Evolutionary conservation across 1,139 yeast genomes (phyloP).

Genomic region (Geotrichum phurueaensis): DNA sequence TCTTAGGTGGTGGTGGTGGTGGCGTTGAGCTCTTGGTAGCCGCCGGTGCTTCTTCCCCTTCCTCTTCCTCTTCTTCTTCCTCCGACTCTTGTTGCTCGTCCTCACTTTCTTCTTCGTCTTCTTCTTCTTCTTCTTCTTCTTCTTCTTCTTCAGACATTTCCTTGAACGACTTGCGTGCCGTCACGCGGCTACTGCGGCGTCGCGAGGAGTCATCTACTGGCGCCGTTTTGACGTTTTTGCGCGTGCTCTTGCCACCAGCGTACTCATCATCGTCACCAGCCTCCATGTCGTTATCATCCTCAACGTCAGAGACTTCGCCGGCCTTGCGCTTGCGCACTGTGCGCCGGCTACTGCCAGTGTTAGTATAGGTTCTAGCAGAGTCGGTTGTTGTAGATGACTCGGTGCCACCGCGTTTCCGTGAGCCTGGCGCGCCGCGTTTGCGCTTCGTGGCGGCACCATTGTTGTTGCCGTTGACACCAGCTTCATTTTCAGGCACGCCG

Average conservation of each 20-base stretch:
- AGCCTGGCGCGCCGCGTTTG: neutral
- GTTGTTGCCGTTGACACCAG: neutral
- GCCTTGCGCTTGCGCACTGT: no score
- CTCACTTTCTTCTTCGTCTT: neutral
- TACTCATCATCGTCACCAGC: slow-evolving; percentile 39
- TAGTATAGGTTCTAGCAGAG: no score
- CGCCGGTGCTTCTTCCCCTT: neutral
- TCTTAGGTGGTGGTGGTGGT: neutral
- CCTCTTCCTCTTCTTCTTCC: slow-evolving; percentile 3
- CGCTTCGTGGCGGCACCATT: slow-evolving; percentile 1
- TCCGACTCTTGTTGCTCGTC: neutral
- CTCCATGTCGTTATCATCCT: slow-evolving; percentile 24
- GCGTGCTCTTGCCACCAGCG: slow-evolving; percentile 52
- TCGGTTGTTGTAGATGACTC: no score
- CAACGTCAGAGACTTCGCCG: slow-evolving; percentile 18
- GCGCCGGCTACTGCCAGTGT: no score
- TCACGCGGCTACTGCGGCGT: slow-evolving; percentile 6
- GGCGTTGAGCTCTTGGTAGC: no score
- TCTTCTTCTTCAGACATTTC: slow-evolving; percentile 24
- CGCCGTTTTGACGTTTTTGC: slow-evolving; percentile 45
- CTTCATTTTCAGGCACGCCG: slow-evolving; percentile 1
- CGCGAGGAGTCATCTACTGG: slow-evolving; percentile 11
- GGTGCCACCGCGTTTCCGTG: neutral
- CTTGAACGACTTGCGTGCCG: neutral
- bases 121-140: slow-evolving; percentile 27